Conservation (phyloP, 768 basidiomycete species). For the Rhizopogon vesiculosus region DNA sequence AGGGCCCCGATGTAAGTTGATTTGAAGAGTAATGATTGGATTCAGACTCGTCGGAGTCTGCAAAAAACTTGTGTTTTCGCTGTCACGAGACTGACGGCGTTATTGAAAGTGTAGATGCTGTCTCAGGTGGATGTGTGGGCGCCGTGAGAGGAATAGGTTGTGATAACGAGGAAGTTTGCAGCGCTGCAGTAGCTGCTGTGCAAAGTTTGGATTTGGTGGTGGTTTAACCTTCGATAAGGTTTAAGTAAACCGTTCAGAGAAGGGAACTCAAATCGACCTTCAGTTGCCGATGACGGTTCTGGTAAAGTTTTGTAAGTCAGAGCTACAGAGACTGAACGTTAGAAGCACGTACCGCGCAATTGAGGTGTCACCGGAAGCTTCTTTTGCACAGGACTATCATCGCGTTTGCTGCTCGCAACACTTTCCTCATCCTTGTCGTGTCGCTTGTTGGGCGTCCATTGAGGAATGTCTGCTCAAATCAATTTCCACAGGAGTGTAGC, state of each 20-base stretch:
- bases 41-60: too few relatives aligned
- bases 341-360: slow-evolving; percentile 60
- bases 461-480: slow-evolving; percentile 47
- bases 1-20: too few relatives aligned
- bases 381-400: slow-evolving; percentile 77
- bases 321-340: slow-evolving; percentile 1
- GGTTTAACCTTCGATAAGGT: slow-evolving; percentile 57
- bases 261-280: slow-evolving; percentile 45
- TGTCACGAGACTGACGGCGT: slow-evolving; percentile 22
- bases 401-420: slow-evolving; percentile 61
- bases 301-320: slow-evolving; percentile 8
- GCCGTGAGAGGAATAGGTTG: slow-evolving; percentile 30
- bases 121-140: slow-evolving; percentile 26
- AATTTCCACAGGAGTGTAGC: background rate
- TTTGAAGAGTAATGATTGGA: too few relatives aligned
- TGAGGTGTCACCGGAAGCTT: slow-evolving; percentile 61
- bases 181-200: slow-evolving; percentile 58
- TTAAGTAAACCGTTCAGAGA: slow-evolving; percentile 3
- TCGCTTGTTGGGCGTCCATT: slow-evolving; percentile 66
- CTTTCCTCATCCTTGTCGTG: slow-evolving; percentile 71
- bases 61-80: too few relatives aligned
- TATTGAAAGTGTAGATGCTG: slow-evolving; percentile 36
- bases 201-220: slow-evolving; percentile 76
- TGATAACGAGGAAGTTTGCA: slow-evolving; percentile 38
- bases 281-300: slow-evolving; percentile 64